Conservation (phyloP, 108 stramenopile species). For the Pseudonitzschia pungens region DNA sequence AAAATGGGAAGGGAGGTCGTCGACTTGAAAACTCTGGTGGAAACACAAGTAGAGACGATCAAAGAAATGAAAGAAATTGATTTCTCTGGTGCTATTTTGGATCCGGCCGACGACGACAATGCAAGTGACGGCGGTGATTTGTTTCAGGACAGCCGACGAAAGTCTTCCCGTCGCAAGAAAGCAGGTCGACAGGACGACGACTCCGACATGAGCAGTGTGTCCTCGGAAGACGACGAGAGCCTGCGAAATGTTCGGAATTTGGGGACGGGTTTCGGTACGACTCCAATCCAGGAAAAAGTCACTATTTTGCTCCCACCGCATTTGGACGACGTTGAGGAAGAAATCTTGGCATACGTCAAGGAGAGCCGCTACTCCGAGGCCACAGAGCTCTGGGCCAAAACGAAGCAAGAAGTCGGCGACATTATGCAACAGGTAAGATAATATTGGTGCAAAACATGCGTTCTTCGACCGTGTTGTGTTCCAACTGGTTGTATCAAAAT, state of each 20-base stretch:
- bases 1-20: constrained; percentile 84
- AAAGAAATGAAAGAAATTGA: constrained; percentile 87
- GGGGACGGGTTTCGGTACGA: constrained; percentile 11
- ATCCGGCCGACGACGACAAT: constrained; percentile 49
- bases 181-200: constrained; percentile 17
- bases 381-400: constrained; percentile 76
- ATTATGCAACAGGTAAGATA: constrained; percentile 51
- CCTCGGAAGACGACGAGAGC: constrained; percentile 23
- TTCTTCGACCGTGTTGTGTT: not conserved
- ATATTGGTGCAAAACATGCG: not conserved
- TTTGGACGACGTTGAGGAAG: constrained; percentile 73
- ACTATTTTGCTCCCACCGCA: constrained; percentile 73
- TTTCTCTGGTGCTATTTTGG: constrained; percentile 51
- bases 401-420: constrained; percentile 64
- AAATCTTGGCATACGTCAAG: constrained; percentile 76
- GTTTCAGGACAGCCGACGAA: constrained; percentile 24
- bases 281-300: constrained; percentile 21
- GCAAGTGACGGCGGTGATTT: constrained; percentile 49
- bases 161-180: constrained; percentile 10
- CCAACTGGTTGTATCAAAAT: not conserved
- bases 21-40: constrained; percentile 62
- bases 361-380: constrained; percentile 81
- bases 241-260: constrained; percentile 19
- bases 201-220: constrained; percentile 37
- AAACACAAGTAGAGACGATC: constrained; percentile 72